These are phyloP conservation scores for Daedaleopsis nitida DNA, from an alignment of 768 basidiomycete genomes.

Conservation along the genomic window DNA sequence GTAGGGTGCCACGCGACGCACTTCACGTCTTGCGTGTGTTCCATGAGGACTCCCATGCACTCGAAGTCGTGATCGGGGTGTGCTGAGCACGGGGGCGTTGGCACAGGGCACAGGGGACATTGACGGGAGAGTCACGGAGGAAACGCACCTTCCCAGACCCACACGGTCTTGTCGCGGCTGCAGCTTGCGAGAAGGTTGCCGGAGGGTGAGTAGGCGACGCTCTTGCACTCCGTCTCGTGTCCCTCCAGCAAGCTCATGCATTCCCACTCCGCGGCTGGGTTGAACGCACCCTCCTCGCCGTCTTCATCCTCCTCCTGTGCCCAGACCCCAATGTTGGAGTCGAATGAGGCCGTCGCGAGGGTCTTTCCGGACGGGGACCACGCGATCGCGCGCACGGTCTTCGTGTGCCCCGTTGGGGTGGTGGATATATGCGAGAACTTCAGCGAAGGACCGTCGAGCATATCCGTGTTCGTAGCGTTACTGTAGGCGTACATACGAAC, in stretches of 20 bases:
- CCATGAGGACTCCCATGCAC: slow-evolving; percentile 94
- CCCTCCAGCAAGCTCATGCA: slow-evolving; percentile 87
- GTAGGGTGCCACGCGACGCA: slow-evolving; percentile 92
- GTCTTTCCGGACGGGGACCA: slow-evolving; percentile 89
- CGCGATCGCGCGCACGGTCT: slow-evolving; percentile 83
- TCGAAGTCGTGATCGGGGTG: slow-evolving; percentile 94
- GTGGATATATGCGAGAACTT: slow-evolving; percentile 59
- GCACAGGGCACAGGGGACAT: not conserved
- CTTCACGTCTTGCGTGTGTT: slow-evolving; percentile 96
- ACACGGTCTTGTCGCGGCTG: slow-evolving; percentile 95
- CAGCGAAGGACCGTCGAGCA: slow-evolving; percentile 19
- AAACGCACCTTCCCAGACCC: slow-evolving; percentile 95
- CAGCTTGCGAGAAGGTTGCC: slow-evolving; percentile 89
- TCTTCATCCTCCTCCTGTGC: slow-evolving; percentile 60
- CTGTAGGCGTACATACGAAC: slow-evolving; percentile 81
- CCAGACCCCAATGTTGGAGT: slow-evolving; percentile 91
- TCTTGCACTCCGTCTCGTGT: slow-evolving; percentile 96
- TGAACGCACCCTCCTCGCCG: slow-evolving; percentile 29
- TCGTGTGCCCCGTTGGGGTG: slow-evolving; percentile 82
- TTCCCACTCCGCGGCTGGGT: slow-evolving; percentile 60
- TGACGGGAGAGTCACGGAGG: not conserved
- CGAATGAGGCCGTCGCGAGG: slow-evolving; percentile 92
- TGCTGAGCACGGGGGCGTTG: slow-evolving; percentile 45
- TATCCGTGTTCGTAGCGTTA: slow-evolving; percentile 15
- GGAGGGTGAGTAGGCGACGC: slow-evolving; percentile 79